Evolutionary conservation across 305 asterid species (phyloP), one percentile per base, ranked within the genome.

Genomic region (Fraxinus platypoda): DNA sequence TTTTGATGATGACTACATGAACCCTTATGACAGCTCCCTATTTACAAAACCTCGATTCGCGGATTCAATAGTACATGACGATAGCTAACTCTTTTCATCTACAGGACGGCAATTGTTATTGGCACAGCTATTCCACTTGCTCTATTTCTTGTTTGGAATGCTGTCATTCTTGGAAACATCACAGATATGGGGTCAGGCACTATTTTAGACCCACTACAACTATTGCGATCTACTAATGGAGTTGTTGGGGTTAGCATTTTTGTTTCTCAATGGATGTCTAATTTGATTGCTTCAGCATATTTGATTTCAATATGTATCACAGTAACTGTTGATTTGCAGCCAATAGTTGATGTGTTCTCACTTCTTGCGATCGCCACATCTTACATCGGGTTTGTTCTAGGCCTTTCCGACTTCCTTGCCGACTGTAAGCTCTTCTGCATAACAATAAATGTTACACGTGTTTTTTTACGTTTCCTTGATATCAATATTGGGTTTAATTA

Each of bases 71-170:
- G 68, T 59, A 59, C 15, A 59, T 59, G 30, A 59, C 2, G 30
- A 59, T 59, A 59, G 71, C 15, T 59, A 59, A 59, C 71, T 59
- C 71, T 23, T 59, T 59, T 83, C 75, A 49, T 87, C 71, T 86
- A 83, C 89, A 93, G 99, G 96, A 93, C 91, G 49, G 95, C 98
- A 68, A 91, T 95, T 57, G 90, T 94, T 88, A 83, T 89, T 6
- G 99, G 99, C 80, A 92, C 96, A 57, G 94, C 93, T 78, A 94
- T 94, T 86, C 99, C 99, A 7, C 97, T 95, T 26, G 90, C 87
- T 79, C 88, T 95, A 3, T 95, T 95, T 87, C 95, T 95, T 78
- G 90, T 94, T 73, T 95, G 99, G 99, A 88, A 95, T 43, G 99
- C 92, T 6, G 99, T 94, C 71, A 93, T 95, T 84, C 98, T 95